Percentiles rank a stretch among this genome's conserved stretches.
Conservation (phyloP, 208 protist genomes). For the Vickermania ingenoplastis region DNA sequence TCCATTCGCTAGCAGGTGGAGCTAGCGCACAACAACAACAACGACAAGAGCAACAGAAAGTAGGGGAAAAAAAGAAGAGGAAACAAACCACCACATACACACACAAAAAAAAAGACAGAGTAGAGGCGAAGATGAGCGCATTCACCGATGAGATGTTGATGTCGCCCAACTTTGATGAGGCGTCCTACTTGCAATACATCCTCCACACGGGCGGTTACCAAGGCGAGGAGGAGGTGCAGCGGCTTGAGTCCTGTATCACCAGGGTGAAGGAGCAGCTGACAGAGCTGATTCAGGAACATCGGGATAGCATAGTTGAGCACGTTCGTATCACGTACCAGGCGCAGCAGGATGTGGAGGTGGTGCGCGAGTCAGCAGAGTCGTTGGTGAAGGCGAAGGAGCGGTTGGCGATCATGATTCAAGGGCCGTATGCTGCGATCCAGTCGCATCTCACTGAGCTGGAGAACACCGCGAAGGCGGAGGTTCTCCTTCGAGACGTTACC, state of each 20-base stretch:
- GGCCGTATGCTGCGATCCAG: conserved; percentile 45
- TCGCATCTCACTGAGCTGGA: conserved; percentile 45
- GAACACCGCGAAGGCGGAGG: conserved; percentile 36
- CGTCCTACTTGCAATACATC: conserved; percentile 63
- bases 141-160: conserved; percentile 60
- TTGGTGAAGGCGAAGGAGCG: conserved; percentile 38
- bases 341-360: conserved; percentile 34
- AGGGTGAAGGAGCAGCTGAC: conserved; percentile 36
- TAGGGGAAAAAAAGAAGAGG: too few relatives aligned
- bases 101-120: too few relatives aligned
- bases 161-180: conserved; percentile 63
- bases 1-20: too few relatives aligned
- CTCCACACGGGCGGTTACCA: conserved; percentile 31
- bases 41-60: too few relatives aligned
- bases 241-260: conserved; percentile 40
- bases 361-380: conserved; percentile 37
- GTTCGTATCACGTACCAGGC: conserved; percentile 42
- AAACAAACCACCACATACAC: too few relatives aligned
- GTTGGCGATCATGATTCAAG: conserved; percentile 56
- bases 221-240: conserved; percentile 20
- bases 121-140: too few relatives aligned
- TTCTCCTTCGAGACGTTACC: conserved; percentile 35
- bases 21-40: too few relatives aligned
- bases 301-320: conserved; percentile 49
- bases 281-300: conserved; percentile 38